Conservation (phyloP, 179 eudicot species). For the Drosera spatulata region DNA sequence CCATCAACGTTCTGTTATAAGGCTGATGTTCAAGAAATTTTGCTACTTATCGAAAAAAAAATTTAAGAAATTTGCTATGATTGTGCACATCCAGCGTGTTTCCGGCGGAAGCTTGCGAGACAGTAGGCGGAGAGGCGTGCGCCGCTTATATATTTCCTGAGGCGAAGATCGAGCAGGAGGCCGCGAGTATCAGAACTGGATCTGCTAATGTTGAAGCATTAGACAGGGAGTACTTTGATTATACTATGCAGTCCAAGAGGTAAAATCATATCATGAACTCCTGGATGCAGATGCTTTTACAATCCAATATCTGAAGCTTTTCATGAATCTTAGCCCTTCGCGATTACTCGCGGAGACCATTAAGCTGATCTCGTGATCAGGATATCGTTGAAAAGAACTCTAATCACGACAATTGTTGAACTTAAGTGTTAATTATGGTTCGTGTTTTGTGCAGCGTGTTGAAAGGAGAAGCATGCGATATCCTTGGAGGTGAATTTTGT, state of each 20-base stretch:
- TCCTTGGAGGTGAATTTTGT: slow-evolving; percentile 66
- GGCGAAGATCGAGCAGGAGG: slow-evolving; percentile 28
- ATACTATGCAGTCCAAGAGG: slow-evolving; percentile 31
- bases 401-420: too few species aligned
- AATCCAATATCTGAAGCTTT: background rate
- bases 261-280: slow-evolving; percentile 2
- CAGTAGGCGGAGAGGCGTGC: slow-evolving; percentile 52
- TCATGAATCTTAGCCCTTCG: background rate
- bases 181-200: slow-evolving; percentile 3
- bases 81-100: slow-evolving; percentile 31
- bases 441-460: slow-evolving; percentile 29
- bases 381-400: background rate
- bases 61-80: background rate
- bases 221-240: slow-evolving; percentile 59
- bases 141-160: slow-evolving; percentile 43
- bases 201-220: slow-evolving; percentile 18
- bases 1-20: background rate
- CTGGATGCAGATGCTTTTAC: background rate
- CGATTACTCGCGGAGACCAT: too few species aligned
- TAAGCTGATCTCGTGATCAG: background rate
- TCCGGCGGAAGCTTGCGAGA: slow-evolving; percentile 78
- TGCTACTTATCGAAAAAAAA: background rate
- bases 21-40: background rate
- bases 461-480: slow-evolving; percentile 53
- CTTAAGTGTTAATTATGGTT: too few species aligned